Evolutionary conservation across 257 asterid genomes (phyloP).

Genomic region (Jacaranda mimosifolia): DNA sequence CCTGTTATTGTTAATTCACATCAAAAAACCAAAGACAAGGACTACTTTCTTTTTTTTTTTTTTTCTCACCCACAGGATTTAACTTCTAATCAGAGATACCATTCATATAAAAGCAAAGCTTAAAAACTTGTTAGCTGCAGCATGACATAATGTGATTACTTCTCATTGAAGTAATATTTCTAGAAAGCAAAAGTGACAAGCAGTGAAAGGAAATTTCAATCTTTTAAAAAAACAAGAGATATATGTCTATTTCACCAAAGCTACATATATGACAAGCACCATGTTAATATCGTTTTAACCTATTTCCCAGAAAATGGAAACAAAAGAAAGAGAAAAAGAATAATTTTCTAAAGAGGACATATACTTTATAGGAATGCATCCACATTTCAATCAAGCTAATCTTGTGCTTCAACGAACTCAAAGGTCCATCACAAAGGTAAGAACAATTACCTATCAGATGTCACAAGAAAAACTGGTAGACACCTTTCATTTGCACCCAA

Average conservation of each 20-base stretch:
- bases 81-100: too few species aligned
- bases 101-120: too few species aligned
- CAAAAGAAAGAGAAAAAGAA: not conserved
- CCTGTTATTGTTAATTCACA: too few species aligned
- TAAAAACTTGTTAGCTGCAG: too few species aligned
- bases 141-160: not conserved
- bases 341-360: slow-evolving; percentile 6
- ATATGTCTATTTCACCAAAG: not conserved
- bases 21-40: too few species aligned
- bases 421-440: slow-evolving; percentile 17
- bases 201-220: not conserved
- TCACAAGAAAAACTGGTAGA: slow-evolving; percentile 80
- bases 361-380: not conserved
- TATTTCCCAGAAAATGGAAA: not conserved
- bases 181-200: not conserved
- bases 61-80: too few species aligned
- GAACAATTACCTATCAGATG: slow-evolving; percentile 86
- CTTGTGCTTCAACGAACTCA: slow-evolving; percentile 15
- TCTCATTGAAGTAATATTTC: not conserved
- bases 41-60: too few species aligned
- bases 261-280: not conserved
- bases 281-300: not conserved
- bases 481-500: slow-evolving; percentile 91
- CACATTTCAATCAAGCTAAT: slow-evolving; percentile 6
- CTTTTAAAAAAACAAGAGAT: not conserved